Conservation (phyloP, 1,284 basidiomycete species). For the Ceratobasidium sp. region DNA sequence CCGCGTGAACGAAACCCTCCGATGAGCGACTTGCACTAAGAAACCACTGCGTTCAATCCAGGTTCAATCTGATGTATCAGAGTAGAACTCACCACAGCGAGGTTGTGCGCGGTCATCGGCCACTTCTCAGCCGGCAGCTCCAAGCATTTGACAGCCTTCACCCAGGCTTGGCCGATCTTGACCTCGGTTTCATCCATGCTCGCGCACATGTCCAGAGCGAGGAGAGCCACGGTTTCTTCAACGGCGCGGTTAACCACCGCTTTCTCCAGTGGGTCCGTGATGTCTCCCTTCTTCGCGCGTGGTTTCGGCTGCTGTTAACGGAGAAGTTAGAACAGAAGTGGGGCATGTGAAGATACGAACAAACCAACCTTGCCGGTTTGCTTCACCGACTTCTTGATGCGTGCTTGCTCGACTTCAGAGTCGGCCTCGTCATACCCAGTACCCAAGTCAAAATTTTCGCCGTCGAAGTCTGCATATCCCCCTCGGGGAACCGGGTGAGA, state of each 20-base stretch:
- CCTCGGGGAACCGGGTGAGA: not conserved
- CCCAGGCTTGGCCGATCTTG: not conserved
- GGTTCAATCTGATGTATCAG: not conserved
- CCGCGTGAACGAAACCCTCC: not conserved
- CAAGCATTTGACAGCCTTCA: not conserved
- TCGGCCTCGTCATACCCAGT: not conserved
- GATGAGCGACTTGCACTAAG: not conserved
- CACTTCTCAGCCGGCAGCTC: not conserved
- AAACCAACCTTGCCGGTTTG: not conserved
- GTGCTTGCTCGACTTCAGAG: not conserved
- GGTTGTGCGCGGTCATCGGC: not conserved
- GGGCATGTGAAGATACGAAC: not conserved
- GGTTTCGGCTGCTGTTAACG: not conserved
- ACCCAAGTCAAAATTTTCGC: not conserved
- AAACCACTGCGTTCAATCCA: not conserved
- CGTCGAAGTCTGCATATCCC: not conserved
- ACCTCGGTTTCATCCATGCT: not conserved
- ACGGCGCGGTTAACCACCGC: not conserved
- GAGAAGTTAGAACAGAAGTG: not conserved
- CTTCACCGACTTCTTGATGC: not conserved
- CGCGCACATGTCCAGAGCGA: not conserved
- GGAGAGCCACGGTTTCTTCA: not conserved
- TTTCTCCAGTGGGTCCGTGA: not conserved
- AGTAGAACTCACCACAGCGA: not conserved
- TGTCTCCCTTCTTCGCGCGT: not conserved